These are phyloP conservation scores for Litchi chinensis DNA, from an alignment of 345 rosid species.

Conservation along the genomic window DNA sequence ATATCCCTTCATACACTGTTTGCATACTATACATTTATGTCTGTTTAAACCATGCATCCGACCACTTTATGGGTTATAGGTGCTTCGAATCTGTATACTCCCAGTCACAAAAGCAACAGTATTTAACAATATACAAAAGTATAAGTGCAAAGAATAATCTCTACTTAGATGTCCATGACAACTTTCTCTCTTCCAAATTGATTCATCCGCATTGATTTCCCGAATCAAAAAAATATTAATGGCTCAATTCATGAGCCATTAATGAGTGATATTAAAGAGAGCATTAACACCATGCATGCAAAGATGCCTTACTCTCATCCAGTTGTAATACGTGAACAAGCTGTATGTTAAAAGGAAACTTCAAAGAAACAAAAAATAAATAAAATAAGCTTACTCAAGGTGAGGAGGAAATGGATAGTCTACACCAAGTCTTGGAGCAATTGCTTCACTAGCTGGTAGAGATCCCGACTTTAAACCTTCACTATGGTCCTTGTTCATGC, in stretches of 20 bases:
- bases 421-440: conserved; percentile 88
- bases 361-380: conserved; percentile 12
- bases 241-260: not conserved
- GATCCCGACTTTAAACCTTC: conserved; percentile 43
- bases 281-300: not conserved
- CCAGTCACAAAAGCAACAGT: not conserved
- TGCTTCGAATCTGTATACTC: not conserved
- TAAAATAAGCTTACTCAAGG: conserved; percentile 59
- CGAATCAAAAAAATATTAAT: not conserved
- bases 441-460: conserved; percentile 51
- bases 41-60: not conserved
- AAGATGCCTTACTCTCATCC: not conserved
- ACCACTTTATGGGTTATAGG: not conserved
- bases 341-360: not conserved
- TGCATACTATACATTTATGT: not conserved
- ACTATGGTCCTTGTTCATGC: conserved; percentile 25
- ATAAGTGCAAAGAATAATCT: not conserved
- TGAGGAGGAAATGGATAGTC: conserved; percentile 94
- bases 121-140: not conserved
- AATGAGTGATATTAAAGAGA: not conserved
- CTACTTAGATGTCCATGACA: not conserved
- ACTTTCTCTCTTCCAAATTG: not conserved
- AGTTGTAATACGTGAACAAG: not conserved
- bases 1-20: not conserved
- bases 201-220: not conserved